These are phyloP conservation scores for Naumovozyma castellii DNA, from an alignment of 805 yeast species.

Conservation along the genomic window DNA sequence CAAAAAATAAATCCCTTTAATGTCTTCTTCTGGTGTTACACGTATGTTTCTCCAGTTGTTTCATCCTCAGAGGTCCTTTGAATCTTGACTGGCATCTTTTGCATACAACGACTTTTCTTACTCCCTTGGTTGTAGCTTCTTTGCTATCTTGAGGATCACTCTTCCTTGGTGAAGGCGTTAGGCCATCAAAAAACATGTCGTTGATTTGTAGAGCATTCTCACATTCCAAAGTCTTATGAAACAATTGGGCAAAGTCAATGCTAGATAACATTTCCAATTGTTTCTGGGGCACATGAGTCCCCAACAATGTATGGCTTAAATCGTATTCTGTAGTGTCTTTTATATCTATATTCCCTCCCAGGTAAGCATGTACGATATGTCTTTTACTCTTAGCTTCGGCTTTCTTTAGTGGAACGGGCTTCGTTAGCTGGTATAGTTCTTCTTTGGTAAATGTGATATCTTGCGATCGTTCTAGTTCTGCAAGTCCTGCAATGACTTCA, in stretches of 20 bases:
- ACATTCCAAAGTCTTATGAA: constrained; percentile 24
- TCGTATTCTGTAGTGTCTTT: constrained; percentile 21
- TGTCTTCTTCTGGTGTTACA: constrained; percentile 7
- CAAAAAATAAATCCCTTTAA: no score
- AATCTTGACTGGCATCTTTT: constrained; percentile 19
- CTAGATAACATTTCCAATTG: constrained; percentile 27
- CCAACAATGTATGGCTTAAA: constrained; percentile 24
- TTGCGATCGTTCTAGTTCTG: constrained; percentile 26
- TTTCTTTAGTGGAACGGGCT: constrained; percentile 4
- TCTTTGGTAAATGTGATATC: constrained; percentile 18
- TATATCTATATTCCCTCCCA: constrained; percentile 23
- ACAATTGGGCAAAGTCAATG: constrained; percentile 28
- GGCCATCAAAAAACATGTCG: constrained; percentile 15
- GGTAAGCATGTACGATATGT: constrained; percentile 23
- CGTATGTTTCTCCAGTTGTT: constrained; percentile 12
- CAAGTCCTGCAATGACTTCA: constrained; percentile 24
- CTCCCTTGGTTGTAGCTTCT: not conserved
- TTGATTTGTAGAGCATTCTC: constrained; percentile 22
- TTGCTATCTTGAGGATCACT: not conserved
- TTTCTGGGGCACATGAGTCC: constrained; percentile 27
- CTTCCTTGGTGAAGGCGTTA: not conserved
- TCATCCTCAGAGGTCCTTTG: constrained; percentile 18
- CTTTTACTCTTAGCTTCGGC: constrained; percentile 4
- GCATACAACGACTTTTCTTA: constrained; percentile 22
- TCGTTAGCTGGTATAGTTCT: constrained; percentile 21